Evolutionary conservation across 768 basidiomycete genomes (phyloP), one percentile per base, ranked within the genome.

Genomic region (Lactarius hatsudake): DNA sequence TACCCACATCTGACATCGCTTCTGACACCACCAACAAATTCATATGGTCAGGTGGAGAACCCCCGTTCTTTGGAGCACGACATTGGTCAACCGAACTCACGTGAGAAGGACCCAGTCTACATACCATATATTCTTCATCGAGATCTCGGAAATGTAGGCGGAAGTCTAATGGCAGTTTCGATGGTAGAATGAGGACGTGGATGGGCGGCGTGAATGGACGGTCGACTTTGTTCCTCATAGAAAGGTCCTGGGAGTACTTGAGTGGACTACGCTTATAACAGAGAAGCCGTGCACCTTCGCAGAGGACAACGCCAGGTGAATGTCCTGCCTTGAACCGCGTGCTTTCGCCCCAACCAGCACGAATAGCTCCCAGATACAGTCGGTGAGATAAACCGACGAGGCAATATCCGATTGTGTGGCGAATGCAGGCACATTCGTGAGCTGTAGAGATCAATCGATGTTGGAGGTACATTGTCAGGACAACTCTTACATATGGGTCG

Each of bases 331-430:
- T 40, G 83, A 79, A 36, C 82, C 82, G 61, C 90, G 82, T n/a
- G 89, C 90, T 26, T 84, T 79, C 58, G 77, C 79, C 15, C 89
- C 89, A 17, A 94, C 86, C 34, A 94, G 64, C 20, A 94, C 83
- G 71, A 91, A 94, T 55, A 89, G 78, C 76, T 94, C 93, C 86
- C 91, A 91, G 23, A 86, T 78, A 72, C 89, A 93, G 73, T 94
- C 88, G 43, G 91, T 74, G 58, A 93, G 77, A 71, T 86, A 87
- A 8, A 93, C 83, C 18, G 81, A 83, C 20, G 75, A 75, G 60
- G 81, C 76, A 17, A 81, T 73, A 3, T 74, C 68, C 1, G 70
- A 69, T 56, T 81, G 80, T 28, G 77, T 76, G 17, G 77, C 78
- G 32, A 88, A 76, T 26, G 77, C 81, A 32, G 81, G 69, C 20